Conservation (phyloP, 768 basidiomycete genomes). For the Tricholoma terreum region DNA sequence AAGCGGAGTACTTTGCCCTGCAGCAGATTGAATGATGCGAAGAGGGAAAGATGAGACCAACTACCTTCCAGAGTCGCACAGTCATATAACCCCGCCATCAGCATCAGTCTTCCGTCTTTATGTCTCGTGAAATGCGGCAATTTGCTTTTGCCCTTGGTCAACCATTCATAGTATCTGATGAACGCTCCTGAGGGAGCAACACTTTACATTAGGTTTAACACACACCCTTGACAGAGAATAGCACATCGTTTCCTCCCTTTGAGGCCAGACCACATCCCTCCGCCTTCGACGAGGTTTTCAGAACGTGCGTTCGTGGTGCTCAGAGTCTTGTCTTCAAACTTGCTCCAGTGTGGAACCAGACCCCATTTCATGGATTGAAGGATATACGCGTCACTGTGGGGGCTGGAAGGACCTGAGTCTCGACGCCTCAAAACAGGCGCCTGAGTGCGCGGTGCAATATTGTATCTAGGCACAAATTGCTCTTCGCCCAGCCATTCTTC, state of each 20-base stretch:
- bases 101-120: conserved; percentile 62
- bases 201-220: not conserved
- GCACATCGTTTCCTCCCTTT: conserved; percentile 82
- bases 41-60: not conserved
- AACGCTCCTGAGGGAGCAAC: not conserved
- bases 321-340: conserved; percentile 64
- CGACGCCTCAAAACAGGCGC: conserved; percentile 68
- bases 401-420: conserved; percentile 19
- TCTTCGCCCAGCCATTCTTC: conserved; percentile 62
- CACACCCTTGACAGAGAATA: conserved; percentile 73
- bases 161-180: conserved; percentile 91
- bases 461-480: conserved; percentile 65
- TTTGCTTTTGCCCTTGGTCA: conserved; percentile 75
- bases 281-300: conserved; percentile 72
- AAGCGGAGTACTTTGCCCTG: conserved; percentile 54
- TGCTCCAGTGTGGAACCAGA: conserved; percentile 80
- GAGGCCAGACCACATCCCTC: conserved; percentile 83
- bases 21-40: not conserved
- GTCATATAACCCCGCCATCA: conserved; percentile 90
- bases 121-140: conserved; percentile 80
- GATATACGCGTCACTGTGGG: conserved; percentile 32
- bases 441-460: conserved; percentile 78
- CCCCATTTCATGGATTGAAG: conserved; percentile 93
- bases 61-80: conserved; percentile 61
- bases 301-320: conserved; percentile 90